phyloP scores from a whole-genome alignment of 2,329 filamentous ascomycete genomes.

The Blastomyces gilchristii region DNA sequence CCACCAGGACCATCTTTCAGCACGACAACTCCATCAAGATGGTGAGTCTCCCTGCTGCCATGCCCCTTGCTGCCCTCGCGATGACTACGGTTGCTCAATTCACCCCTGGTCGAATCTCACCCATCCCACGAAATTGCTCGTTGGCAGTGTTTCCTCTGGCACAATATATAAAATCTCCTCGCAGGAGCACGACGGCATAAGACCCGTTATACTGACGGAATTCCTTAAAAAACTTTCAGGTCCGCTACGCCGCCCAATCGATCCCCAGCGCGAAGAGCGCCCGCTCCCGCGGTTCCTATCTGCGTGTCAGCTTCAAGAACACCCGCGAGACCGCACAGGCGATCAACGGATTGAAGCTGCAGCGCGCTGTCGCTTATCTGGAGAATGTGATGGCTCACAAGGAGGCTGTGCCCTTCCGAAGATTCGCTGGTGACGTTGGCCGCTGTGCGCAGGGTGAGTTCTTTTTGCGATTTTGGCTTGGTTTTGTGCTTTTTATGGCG shows the following conservation, averaged over 20 bases:
- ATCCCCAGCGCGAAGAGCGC: conserved; percentile 87
- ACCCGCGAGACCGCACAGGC: conserved; percentile 98
- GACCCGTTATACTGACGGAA: background rate
- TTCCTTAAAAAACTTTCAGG: conserved; percentile 42
- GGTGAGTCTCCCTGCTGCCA: conserved; percentile 27
- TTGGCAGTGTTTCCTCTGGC: background rate
- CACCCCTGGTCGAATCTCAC: background rate
- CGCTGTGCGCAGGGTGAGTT: conserved; percentile 93
- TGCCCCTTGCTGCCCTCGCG: background rate
- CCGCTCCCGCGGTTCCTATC: conserved; percentile 95
- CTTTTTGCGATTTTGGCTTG: conserved; percentile 1
- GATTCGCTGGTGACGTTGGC: conserved; percentile 92
- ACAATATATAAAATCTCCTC: background rate
- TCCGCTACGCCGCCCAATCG: conserved; percentile 90
- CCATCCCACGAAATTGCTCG: background rate
- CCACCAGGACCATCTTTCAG: conserved; percentile 34
- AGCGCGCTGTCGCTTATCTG: conserved; percentile 91
- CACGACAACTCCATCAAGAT: conserved; percentile 38
- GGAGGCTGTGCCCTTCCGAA: conserved; percentile 96
- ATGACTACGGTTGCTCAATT: background rate
- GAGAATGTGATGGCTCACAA: conserved; percentile 96
- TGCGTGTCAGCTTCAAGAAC: conserved; percentile 99
- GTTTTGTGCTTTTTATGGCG: background rate
- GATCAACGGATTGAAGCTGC: conserved; percentile 98
- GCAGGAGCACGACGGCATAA: background rate